Evolutionary conservation across 441 rosid species (phyloP), one percentile per base, ranked within the genome.

Genomic region (Mallotus repandus): DNA sequence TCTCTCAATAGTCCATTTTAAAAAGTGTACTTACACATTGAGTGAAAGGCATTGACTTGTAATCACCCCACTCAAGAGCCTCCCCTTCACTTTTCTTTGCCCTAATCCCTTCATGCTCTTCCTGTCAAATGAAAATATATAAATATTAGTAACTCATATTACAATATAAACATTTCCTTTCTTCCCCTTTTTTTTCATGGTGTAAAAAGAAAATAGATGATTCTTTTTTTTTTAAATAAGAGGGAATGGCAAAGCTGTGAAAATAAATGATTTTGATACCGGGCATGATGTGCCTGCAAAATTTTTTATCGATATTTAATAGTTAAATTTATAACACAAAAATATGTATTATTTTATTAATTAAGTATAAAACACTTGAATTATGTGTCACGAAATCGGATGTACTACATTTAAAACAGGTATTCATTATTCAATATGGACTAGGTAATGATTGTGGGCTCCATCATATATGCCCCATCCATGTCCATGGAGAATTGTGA

Each of bases 21-120:
- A 69, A 38, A 9, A 48, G 18, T 57, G 19, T 10, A 77, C 99
- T 87, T 82, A 96, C 99, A 75, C 98, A 93, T 77, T 90, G 99
- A 67, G 99, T 96, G 84, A 96, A 96, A 14, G 94, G 89, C 99
- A 96, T 96, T n/a, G 98, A 87, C 83, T 93, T 96, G 78, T 96
- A 96, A 79, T 96, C 99, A 73, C 74, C 82, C 99, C 99, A 96
- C 69, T 87, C 91, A 15, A 96, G 89, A 53, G 84, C 86, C 59
- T 84, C 84, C 0, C 81, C 61, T 45, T 82, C 85, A 9, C 73
- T 74, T 78, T 89, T 93, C 81, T 48, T 84, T 18, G 85, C 88
- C 66, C 92, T 90, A n/a, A 96, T 90, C 79, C 74, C 82, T 19
- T 88, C 97, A 19, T 96, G 99, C 81, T 93, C 99, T 68, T 90